Conservation (phyloP, 495 filamentous ascomycete species). For the Neurospora sp. region DNA sequence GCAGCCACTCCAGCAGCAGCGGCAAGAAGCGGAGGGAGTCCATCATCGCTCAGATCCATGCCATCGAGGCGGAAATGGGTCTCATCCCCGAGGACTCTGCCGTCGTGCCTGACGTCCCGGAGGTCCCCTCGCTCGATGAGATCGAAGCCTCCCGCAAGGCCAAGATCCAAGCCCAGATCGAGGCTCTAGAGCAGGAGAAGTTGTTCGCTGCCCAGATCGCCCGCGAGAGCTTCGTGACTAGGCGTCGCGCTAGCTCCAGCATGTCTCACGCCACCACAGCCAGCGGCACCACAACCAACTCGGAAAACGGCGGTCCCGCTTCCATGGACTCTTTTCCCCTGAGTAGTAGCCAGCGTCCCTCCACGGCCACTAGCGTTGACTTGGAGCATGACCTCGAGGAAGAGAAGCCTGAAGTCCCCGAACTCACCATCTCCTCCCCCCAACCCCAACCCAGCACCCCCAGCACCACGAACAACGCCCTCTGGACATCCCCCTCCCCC, state of each 20-base stretch:
- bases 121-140: background rate
- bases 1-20: conserved; percentile 8
- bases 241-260: background rate
- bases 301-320: background rate
- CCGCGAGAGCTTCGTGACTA: conserved; percentile 10
- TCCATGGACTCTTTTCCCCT: background rate
- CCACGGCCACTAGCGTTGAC: background rate
- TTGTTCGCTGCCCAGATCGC: conserved; percentile 15
- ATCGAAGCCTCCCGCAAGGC: conserved; percentile 1
- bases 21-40: conserved; percentile 8
- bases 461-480: conserved; percentile 1
- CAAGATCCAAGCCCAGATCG: conserved; percentile 23
- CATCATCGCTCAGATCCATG: conserved; percentile 8
- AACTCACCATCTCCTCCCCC: background rate
- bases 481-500: conserved; percentile 3
- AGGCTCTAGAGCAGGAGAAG: conserved; percentile 27
- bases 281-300: background rate
- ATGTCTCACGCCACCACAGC: background rate
- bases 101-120: background rate
- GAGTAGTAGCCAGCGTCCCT: background rate
- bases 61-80: conserved; percentile 6
- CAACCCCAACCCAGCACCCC: background rate
- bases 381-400: background rate
- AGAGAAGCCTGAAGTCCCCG: background rate
- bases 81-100: background rate